Base-by-base conservation (phyloP, 352 stramenopile genomes). In the Phytophthora hybrid region DNA sequence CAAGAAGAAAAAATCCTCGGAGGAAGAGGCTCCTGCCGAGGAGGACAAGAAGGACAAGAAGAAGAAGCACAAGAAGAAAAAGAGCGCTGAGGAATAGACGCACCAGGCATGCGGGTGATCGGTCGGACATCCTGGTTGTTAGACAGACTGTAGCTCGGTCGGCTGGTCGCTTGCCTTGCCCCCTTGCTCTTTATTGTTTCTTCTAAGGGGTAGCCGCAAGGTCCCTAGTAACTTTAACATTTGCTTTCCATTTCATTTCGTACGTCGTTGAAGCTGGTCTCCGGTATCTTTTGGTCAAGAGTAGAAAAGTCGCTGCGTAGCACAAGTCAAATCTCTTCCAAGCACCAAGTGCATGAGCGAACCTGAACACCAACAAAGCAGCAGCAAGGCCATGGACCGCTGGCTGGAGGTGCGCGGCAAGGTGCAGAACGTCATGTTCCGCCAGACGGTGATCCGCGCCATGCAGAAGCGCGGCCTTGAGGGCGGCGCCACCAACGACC, bases 401-500 rank as follows among this genome's bases (percentile, higher is more conserved):
- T 92, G 69, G 78, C 81, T 91, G 61, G 80, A 91, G 16, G 85
- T 89, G 52, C 81, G 79, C 23, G 88, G 88, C 70, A 92, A 84
- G 23, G 88, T 95, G 62, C 88, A 95, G 74, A 86, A 86, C 54
- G 88, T 93, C 59, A 95, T 95, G 88, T 95, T 95, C 70, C 86
- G 88, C 0, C 83, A 95, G 70, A 95, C 88, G 11, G 65, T 93
- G 34, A 91, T 95, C 76, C 84, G 86, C 47, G 88, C 86, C 65
- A 93, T 93, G 85, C 75, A 82, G 56, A 91, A 89, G 77, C 83
- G 85, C 52, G 80, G 74, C 26, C 68, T 95, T 18, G 59, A 63
- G 47, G 86, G 88, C 41, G 86, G 88, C 63, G 86, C 88, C 47
- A 89, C 84, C 26, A 95, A 95, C 73, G 84, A 93, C 64, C 79